Conservation (phyloP, 2,329 filamentous ascomycete genomes). For the Exophiala calicioides region DNA sequence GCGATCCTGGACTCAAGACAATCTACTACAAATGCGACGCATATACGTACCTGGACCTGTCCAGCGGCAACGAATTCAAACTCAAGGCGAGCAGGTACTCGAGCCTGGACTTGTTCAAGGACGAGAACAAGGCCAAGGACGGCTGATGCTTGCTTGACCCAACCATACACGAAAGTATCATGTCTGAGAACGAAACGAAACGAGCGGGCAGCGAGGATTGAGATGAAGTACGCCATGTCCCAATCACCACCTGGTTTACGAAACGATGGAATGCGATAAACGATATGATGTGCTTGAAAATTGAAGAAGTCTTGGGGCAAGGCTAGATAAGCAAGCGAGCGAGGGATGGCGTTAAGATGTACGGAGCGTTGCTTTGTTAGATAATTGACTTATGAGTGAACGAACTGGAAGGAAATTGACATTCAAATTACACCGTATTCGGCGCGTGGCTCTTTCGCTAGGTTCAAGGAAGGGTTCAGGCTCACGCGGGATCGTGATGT, state of each 20-base stretch:
- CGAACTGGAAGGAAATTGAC: not conserved
- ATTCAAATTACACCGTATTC: no score
- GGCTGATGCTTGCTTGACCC: not conserved
- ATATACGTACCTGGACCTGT: conserved; percentile 67
- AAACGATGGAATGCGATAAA: no score
- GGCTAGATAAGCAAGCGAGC: not conserved
- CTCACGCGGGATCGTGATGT: no score
- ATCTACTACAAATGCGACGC: conserved; percentile 82
- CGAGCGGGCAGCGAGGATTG: not conserved
- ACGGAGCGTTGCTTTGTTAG: no score
- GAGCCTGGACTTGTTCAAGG: conserved; percentile 41
- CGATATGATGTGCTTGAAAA: no score
- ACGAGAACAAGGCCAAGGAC: conserved; percentile 23
- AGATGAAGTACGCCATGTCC: not conserved
- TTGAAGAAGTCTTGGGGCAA: no score
- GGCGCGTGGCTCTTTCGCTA: no score
- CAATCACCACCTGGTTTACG: no score
- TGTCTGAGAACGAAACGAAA: no score
- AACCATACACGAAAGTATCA: no score
- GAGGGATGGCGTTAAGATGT: not conserved
- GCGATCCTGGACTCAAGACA: conserved; percentile 28
- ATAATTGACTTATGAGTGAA: not conserved
- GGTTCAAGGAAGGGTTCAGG: no score
- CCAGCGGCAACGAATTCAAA: conserved; percentile 61
- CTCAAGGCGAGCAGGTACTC: conserved; percentile 56